Evolutionary conservation across 768 basidiomycete genomes (phyloP), one percentile per base, ranked within the genome.

Genomic region (Dacryopinax primogenitus): DNA sequence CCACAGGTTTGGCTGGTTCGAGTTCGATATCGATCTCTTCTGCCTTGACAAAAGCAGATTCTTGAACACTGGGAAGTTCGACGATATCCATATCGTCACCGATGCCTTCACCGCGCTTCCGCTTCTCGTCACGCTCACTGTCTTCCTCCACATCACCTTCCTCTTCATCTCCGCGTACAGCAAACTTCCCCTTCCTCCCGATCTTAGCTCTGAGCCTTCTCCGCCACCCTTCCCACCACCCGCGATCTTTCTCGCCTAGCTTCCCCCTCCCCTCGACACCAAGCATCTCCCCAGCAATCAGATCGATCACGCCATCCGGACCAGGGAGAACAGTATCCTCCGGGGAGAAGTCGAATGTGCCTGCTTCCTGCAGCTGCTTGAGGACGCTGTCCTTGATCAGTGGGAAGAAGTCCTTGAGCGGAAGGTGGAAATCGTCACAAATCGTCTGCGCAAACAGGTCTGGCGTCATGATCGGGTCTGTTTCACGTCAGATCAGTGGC

Each of bases 381-480:
- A 91, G 86, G 66, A 99, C 69, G 35, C 78, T 95, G 18, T 85
- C 79, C 73, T 89, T 87, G 45, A 84, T 79, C 73, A 96, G 92
- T 58, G 84, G 74, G 21, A 76, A 69, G 69, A 86, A 84, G 71
- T 87, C 87, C 16, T 76, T 80, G 28, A 82, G 73, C 0, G 88
- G 80, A 33, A 98, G 83, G 15, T 78, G 76, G 69, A 97, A 95
- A 75, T 99, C 96, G 71, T 95, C 94, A 23, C 95, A 85, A 21
- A 98, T 78, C 16, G 87, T 86, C 70, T 91, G 86, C 6, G 94
- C 95, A 69, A 98, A 96, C 39, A 84, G 75, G 72, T 95, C 91
- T 1, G 93, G 92, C 0, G 91, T 91, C 32, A 97, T 84, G 61
- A 92, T 77, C 0, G 90, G 86, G 75, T 98, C 95, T 96, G 69